These are phyloP conservation scores for Megacollybia platyphylla DNA, from an alignment of 1,284 basidiomycete genomes.

Conservation along the genomic window DNA sequence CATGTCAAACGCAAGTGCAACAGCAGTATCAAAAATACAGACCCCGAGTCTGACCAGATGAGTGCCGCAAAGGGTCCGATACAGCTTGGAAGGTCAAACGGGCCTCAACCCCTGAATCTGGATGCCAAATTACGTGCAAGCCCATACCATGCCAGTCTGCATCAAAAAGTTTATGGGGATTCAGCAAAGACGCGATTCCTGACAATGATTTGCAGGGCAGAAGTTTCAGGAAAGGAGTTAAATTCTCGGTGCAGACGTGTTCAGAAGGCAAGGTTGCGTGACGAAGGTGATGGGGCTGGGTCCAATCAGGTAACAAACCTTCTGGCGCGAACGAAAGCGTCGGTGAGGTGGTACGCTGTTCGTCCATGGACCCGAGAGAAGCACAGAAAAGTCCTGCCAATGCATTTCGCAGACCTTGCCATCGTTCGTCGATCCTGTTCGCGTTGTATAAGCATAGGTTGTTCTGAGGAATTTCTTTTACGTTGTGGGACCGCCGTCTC, in stretches of 20 bases:
- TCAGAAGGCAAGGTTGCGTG: conserved; percentile 75
- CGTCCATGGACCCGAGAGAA: conserved; percentile 70
- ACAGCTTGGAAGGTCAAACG: conserved; percentile 74
- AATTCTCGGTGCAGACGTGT: conserved; percentile 90
- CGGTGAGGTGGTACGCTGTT: conserved; percentile 59
- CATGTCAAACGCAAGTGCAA: neutral
- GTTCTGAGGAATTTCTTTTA: conserved; percentile 18
- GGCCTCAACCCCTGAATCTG: conserved; percentile 46
- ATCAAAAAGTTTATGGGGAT: conserved; percentile 79
- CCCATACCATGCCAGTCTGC: conserved; percentile 84
- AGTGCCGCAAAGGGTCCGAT: conserved; percentile 61
- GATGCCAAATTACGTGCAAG: conserved; percentile 57
- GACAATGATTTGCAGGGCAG: conserved; percentile 89
- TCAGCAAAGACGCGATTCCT: conserved; percentile 77
- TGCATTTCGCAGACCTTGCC: conserved; percentile 79
- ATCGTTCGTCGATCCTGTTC: conserved; percentile 58
- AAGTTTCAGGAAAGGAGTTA: conserved; percentile 91
- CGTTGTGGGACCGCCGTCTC: conserved; percentile 37
- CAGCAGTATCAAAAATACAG: conserved; percentile 10
- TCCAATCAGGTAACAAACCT: conserved; percentile 40
- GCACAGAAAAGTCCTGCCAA: conserved; percentile 92
- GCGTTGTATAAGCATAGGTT: conserved; percentile 5
- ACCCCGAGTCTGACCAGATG: conserved; percentile 45
- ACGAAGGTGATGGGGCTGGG: conserved; percentile 41
- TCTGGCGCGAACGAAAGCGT: conserved; percentile 43